Evolutionary conservation across 495 filamentous ascomycete species (phyloP).

Genomic region (Geoglossum glabrum): DNA sequence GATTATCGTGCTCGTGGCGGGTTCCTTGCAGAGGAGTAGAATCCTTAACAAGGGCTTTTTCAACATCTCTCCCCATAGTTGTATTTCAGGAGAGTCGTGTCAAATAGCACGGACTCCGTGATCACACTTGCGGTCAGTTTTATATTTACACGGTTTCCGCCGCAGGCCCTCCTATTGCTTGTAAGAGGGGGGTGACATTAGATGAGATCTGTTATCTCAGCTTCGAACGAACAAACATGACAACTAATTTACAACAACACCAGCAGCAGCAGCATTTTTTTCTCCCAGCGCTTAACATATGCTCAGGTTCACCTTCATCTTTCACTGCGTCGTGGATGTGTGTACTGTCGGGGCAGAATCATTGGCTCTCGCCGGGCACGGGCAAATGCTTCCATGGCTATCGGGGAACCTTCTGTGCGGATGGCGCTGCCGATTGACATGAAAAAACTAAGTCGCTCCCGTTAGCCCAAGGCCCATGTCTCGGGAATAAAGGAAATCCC

Average conservation of each 20-base stretch:
- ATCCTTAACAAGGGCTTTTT: background rate
- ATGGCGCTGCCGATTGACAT: slow-evolving; percentile 98
- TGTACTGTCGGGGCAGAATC: slow-evolving; percentile 34
- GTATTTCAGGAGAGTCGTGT: background rate
- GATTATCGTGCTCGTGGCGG: background rate
- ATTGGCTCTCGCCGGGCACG: slow-evolving; percentile 38
- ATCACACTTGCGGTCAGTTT: background rate
- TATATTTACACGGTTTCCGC: background rate
- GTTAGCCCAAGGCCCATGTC: background rate
- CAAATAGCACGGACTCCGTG: background rate
- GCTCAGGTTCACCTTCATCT: background rate
- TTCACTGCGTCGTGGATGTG: background rate
- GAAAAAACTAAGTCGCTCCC: slow-evolving; percentile 50
- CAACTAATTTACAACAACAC: background rate
- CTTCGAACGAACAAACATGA: background rate
- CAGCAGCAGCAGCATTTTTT: too few species aligned
- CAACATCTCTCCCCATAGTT: background rate
- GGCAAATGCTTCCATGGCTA: slow-evolving; percentile 38
- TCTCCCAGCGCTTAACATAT: background rate
- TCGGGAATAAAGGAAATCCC: slow-evolving; percentile 5
- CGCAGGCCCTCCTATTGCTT: background rate
- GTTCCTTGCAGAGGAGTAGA: background rate
- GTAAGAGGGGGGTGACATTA: background rate
- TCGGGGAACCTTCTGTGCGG: slow-evolving; percentile 56
- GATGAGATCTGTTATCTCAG: background rate